These are phyloP conservation scores for Stemphylium beticola DNA, from an alignment of 2,329 filamentous ascomycete genomes.

Conservation along the genomic window DNA sequence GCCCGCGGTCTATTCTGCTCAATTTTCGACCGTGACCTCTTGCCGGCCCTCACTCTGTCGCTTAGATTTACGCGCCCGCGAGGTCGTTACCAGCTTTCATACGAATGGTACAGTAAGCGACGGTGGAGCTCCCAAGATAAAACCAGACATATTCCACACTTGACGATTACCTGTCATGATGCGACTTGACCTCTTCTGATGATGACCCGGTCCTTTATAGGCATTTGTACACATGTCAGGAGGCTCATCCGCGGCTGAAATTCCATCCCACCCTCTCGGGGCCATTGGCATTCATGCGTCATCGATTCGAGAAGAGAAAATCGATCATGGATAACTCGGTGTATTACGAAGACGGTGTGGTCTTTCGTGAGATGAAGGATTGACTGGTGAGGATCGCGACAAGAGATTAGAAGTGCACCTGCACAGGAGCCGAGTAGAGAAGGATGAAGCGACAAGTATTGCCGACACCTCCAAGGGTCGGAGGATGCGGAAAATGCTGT, in stretches of 20 bases:
- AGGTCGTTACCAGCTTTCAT: background rate
- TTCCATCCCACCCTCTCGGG: background rate
- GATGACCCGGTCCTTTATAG: background rate
- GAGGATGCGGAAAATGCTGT: background rate
- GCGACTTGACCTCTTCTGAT: background rate
- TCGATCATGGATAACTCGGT: background rate
- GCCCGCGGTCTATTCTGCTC: background rate
- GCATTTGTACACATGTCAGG: background rate
- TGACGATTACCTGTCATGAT: background rate
- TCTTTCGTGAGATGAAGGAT: constrained; percentile 2
- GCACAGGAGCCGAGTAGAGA: background rate
- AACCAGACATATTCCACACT: background rate
- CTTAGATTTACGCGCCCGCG: background rate
- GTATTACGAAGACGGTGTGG: constrained; percentile 1
- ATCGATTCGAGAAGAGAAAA: background rate
- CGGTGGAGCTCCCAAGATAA: background rate
- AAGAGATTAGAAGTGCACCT: background rate
- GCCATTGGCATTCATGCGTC: background rate
- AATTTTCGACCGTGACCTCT: background rate
- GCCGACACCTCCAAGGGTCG: background rate
- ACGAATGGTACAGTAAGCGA: background rate
- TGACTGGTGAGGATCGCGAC: constrained; percentile 1
- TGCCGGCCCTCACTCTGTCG: background rate
- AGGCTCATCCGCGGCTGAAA: background rate
- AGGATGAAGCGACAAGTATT: background rate